These are phyloP conservation scores for Didymella pinodella DNA, from an alignment of 2,329 filamentous ascomycete genomes.

Conservation along the genomic window DNA sequence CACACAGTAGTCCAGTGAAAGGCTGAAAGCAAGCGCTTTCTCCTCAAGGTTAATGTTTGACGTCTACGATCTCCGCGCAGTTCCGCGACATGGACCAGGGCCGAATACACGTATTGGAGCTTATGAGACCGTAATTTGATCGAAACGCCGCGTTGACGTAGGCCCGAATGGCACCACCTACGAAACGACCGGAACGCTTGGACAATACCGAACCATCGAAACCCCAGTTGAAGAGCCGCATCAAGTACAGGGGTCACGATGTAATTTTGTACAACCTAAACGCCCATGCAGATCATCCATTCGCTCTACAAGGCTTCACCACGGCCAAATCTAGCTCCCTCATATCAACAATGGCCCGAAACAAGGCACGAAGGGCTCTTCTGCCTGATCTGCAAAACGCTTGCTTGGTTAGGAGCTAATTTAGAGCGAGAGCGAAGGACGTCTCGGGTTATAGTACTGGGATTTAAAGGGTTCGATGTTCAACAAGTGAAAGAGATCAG, in stretches of 20 bases:
- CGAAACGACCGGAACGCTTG: slow-evolving; percentile 13
- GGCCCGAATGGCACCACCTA: slow-evolving; percentile 13
- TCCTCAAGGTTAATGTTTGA: not conserved
- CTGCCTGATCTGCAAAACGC: slow-evolving; percentile 10
- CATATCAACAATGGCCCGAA: slow-evolving; percentile 1
- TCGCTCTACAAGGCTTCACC: slow-evolving; percentile 15
- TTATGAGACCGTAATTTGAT: slow-evolving; percentile 14
- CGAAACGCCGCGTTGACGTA: slow-evolving; percentile 12
- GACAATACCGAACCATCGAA: not conserved
- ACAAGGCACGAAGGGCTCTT: slow-evolving; percentile 6
- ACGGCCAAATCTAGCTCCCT: slow-evolving; percentile 12
- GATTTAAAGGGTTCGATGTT: slow-evolving; percentile 1
- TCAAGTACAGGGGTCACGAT: slow-evolving; percentile 1
- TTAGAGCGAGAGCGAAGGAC: not conserved
- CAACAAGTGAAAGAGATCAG: not conserved
- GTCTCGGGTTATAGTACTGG: slow-evolving; percentile 1
- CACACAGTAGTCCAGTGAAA: not conserved
- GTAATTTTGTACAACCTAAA: not conserved
- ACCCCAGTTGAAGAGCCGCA: slow-evolving; percentile 3
- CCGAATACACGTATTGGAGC: not conserved
- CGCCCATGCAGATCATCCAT: slow-evolving; percentile 5
- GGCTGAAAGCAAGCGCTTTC: not conserved
- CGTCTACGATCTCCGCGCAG: slow-evolving; percentile 1
- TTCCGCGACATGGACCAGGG: slow-evolving; percentile 6
- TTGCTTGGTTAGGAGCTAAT: slow-evolving; percentile 1